Base-by-base conservation (phyloP, 768 basidiomycete genomes). In the Boletus eberwhitei region DNA sequence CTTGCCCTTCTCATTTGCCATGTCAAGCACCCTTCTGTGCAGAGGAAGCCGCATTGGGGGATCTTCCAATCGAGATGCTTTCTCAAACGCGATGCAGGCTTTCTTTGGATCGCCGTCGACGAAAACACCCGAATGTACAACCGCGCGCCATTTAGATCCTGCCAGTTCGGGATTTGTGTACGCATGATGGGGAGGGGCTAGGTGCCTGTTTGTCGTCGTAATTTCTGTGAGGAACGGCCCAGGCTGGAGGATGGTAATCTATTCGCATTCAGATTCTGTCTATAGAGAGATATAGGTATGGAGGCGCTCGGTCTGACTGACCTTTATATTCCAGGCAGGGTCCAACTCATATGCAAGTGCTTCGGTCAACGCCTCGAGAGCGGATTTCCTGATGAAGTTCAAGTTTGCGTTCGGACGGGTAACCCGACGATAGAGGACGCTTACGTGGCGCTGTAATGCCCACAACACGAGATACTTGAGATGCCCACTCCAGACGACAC, bases 301-400 rank as follows among this genome's bases (percentile, higher is more conserved):
- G 4, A n/a, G n/a, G 0, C 34, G 22, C 6, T 26, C 5, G 24
- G 16, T 6, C 5, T 2, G 1, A 5, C 42, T 39, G 32, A 64
- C 62, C 35, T 64, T 64, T 59, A 64, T 56, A 49, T 57, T 59
- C 66, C 56, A 69, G 1, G 44, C 55, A 29, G 45, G 59, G 50
- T 17, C 11, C 21, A 59, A 35, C 34, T 59, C 59, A 13, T 8
- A 12, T 11, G 32, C 58, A 21, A 59, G 58, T 5, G 63, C 50
- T 50, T 71, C 66, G 2, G 61, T 63, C 17, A 73, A 50, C 3
- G 50, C 71, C 48, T 73, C 71, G 5, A 72, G 21, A 6, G 69
- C 73, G 8, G 35, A 55, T 49, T 65, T 59, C 31, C 60, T 65
- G 26, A 42, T 24, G 4, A 24, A 3, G 24, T 29, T 29, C 1